Base-by-base conservation (phyloP, 164 flowering plant species). In the Vitis cinerea region DNA sequence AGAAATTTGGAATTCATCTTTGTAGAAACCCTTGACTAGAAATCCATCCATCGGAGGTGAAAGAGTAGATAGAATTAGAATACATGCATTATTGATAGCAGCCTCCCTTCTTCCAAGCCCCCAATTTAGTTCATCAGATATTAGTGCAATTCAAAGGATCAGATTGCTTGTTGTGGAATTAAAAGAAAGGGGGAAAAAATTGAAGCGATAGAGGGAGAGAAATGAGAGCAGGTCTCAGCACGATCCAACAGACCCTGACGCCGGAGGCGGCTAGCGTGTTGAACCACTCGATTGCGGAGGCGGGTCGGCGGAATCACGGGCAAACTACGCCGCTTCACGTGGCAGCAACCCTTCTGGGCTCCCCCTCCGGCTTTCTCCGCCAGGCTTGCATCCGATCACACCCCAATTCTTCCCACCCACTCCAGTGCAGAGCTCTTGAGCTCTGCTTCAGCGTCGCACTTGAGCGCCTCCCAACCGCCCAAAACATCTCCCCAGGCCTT, bases 311-410 rank as follows among this genome's bases (percentile, higher is more conserved):
- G 9, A 89, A 85, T 72, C 98, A 96, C 75, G 90, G 96, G 55
- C 99, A 96, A 59, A 90, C 97, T 9, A 93, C 99, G 65, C 99
- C 99, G 48, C 89, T 96, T 0, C 99, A 96, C 60, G 98, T 96
- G 68, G 99, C 99, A 37, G 87, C 95, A 16, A 87, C 94, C 2
- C 92, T 96, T 0, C 75, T 96, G 9, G 75, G 91, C 8, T 87
- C 98, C 0, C 92, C 97, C 2, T 69, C 97, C 12, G 97, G 97
- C 8, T 87, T 75, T 48, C 87, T 96, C 68, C 83, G 97, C 4
- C 97, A 89, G 63, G 98, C 99, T 0, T 96, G 99, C 71, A 89
- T 93, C 67, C 87, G 92, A 50, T 90, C 98, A 13, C 99, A 96
- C 82, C 97, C 98, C 48, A 93, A 90, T 61, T 96, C 98, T 0